phyloP scores from a whole-genome alignment of 1,284 basidiomycete species.

The Marasmius oreades region DNA sequence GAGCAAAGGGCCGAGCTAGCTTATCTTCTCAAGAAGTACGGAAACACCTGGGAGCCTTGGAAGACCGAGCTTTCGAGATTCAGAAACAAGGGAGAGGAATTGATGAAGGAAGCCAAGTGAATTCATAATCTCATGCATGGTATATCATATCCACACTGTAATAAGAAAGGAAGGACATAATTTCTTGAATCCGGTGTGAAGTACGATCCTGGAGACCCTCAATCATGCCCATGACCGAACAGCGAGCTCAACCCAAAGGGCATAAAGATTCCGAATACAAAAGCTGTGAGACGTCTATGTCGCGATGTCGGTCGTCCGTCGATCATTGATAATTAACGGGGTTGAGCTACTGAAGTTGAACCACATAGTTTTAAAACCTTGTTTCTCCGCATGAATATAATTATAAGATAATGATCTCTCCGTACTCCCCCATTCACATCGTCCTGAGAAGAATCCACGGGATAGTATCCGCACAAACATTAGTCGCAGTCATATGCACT shows the following conservation, averaged over 20 bases:
- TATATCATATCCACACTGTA: not conserved
- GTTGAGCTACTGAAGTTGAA: too few species aligned
- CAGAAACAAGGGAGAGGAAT: slow-evolving; percentile 73
- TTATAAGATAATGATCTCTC: too few species aligned
- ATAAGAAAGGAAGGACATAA: not conserved
- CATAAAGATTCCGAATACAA: slow-evolving; percentile 68
- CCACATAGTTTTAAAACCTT: too few species aligned
- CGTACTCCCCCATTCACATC: too few species aligned
- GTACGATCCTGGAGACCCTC: not conserved
- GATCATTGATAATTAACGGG: too few species aligned
- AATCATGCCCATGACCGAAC: slow-evolving; percentile 45
- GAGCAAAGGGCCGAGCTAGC: slow-evolving; percentile 84
- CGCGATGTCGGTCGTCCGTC: too few species aligned
- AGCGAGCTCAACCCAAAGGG: slow-evolving; percentile 53
- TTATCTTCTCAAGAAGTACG: slow-evolving; percentile 79
- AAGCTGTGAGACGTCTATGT: too few species aligned
- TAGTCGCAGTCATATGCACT: too few species aligned
- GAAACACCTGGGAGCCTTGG: slow-evolving; percentile 82
- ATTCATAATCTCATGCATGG: not conserved
- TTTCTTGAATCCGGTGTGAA: not conserved
- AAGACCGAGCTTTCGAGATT: slow-evolving; percentile 77
- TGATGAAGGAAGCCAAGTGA: slow-evolving; percentile 23
- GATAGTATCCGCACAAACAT: too few species aligned
- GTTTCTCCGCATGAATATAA: too few species aligned
- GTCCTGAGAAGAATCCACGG: too few species aligned